A percentile compares a stretch with the other conserved stretches of the same genome.
Conservation (phyloP, 2,329 filamentous ascomycete genomes). For the Pseudogymnoascus sp. region DNA sequence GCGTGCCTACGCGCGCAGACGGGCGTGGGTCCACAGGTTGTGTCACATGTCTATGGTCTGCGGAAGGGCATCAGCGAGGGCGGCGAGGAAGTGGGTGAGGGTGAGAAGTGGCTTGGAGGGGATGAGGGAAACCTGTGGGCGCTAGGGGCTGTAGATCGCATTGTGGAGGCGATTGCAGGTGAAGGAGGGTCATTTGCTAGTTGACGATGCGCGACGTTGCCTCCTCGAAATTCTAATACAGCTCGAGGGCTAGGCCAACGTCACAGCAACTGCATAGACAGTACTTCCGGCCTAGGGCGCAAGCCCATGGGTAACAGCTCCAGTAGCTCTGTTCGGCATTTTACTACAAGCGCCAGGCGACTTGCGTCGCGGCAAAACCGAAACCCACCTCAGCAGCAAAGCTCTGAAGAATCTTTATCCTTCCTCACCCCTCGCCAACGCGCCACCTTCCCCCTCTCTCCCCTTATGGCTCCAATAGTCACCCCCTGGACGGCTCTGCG, state of each 20-base stretch:
- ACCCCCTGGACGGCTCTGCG: conserved; percentile 30
- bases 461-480: conserved; percentile 36
- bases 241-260: neutral
- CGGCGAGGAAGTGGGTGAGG: conserved; percentile 41
- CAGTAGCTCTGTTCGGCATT: neutral
- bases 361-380: neutral
- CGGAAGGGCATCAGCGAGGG: conserved; percentile 69
- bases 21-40: conserved; percentile 74
- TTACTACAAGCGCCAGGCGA: neutral
- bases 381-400: neutral
- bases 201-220: conserved; percentile 3
- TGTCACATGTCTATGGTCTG: conserved; percentile 74
- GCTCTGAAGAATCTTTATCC: neutral
- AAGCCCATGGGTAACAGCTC: neutral
- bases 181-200: conserved; percentile 42
- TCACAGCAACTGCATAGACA: neutral
- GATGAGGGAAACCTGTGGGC: conserved; percentile 62
- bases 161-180: conserved; percentile 44
- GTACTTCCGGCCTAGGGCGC: neutral
- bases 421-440: neutral
- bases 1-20: conserved; percentile 71
- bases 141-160: conserved; percentile 52
- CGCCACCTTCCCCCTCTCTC: conserved; percentile 37
- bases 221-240: neutral
- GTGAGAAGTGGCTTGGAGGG: conserved; percentile 53